Conservation (phyloP, 371 early-diverging fungal genomes). For the Lichtheimia hyalospora region DNA sequence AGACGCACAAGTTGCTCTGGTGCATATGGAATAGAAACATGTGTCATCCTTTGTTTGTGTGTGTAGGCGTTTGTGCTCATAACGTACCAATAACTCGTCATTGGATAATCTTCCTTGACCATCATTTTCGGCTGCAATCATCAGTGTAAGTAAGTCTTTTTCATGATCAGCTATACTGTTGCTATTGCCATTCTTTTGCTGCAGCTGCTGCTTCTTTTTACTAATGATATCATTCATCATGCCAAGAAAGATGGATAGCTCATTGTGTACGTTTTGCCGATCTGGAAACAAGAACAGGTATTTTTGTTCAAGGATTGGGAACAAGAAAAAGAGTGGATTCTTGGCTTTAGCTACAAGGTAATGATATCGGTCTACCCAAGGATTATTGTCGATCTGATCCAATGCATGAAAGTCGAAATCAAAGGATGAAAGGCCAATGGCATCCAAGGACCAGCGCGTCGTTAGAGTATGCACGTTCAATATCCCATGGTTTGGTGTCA, state of each 20-base stretch:
- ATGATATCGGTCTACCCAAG: conserved; percentile 13
- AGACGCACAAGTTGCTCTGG: conserved; percentile 19
- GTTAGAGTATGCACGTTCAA: neutral
- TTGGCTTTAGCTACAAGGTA: conserved; percentile 15
- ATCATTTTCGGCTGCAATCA: conserved; percentile 49
- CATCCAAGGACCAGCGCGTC: conserved; percentile 32
- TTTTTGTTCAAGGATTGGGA: conserved; percentile 19
- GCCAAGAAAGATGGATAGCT: conserved; percentile 27
- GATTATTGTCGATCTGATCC: conserved; percentile 6
- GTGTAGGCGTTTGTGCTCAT: conserved; percentile 12
- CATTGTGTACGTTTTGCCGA: conserved; percentile 28
- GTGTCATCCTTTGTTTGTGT: neutral
- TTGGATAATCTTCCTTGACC: conserved; percentile 33
- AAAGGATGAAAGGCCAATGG: conserved; percentile 37
- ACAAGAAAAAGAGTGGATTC: conserved; percentile 20
- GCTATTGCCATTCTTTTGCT: conserved; percentile 2
- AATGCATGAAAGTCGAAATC: conserved; percentile 32
- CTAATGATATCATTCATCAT: conserved; percentile 40
- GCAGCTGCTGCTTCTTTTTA: conserved; percentile 13
- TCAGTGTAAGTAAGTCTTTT: conserved; percentile 55
- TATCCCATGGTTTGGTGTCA: neutral
- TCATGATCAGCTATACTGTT: conserved; percentile 30
- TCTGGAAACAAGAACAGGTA: conserved; percentile 19
- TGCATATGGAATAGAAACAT: neutral
- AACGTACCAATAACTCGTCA: conserved; percentile 28